A percentile compares a stretch with the other conserved stretches of the same genome.
These are phyloP conservation scores for Rhizophagus sp. DNA, from an alignment of 192 early-diverging fungal genomes.

Conservation along the genomic window DNA sequence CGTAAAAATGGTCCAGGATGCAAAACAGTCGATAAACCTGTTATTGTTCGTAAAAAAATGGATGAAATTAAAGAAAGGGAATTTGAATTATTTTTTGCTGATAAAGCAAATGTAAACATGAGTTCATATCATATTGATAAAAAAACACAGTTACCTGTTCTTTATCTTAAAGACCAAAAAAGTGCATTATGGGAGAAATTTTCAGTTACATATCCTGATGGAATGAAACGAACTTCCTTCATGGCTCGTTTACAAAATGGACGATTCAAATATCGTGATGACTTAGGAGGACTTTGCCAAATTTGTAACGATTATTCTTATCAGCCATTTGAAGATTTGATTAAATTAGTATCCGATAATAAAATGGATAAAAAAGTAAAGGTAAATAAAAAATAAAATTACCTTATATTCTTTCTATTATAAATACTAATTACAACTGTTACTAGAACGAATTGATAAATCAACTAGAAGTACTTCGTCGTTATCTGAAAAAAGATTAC, in stretches of 20 bases:
- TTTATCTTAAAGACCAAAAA: slow-evolving; percentile 8
- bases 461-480: neutral
- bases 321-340: neutral
- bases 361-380: neutral
- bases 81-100: neutral
- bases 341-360: neutral
- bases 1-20: neutral
- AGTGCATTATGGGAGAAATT: neutral
- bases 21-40: neutral
- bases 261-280: neutral
- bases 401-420: no score
- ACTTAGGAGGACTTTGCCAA: neutral
- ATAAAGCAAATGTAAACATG: neutral
- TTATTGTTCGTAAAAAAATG: neutral
- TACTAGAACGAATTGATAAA: neutral
- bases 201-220: neutral
- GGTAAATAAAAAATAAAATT: no score
- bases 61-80: neutral
- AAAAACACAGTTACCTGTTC: neutral
- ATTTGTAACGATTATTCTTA: neutral
- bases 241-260: neutral
- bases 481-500: neutral
- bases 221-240: neutral
- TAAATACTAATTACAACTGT: no score
- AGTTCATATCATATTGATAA: neutral